Evolutionary conservation across 169 alveolate genomes (phyloP).

Genomic region (Eimeria acervulina): DNA sequence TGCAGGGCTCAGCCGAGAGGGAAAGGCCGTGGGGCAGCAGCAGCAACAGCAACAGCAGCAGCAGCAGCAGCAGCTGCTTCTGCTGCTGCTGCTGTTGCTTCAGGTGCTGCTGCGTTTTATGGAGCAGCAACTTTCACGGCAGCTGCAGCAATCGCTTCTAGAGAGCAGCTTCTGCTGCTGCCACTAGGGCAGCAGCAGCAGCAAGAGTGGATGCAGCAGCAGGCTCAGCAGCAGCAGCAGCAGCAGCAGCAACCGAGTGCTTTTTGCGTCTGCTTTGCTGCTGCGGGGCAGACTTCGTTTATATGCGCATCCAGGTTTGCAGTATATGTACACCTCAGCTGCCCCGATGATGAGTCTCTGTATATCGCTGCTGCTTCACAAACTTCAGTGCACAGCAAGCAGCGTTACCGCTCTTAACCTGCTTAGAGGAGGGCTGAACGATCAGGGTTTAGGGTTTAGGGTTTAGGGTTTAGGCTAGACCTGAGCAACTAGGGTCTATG

Average conservation of each 20-base stretch:
- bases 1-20: too few species aligned
- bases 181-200: too few species aligned
- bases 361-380: background rate
- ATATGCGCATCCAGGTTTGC: background rate
- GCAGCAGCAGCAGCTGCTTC: background rate
- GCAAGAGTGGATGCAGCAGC: too few species aligned
- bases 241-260: too few species aligned
- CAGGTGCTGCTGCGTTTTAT: background rate
- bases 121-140: background rate
- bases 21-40: background rate
- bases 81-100: background rate
- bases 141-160: constrained; percentile 7
- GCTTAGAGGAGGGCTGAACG: background rate
- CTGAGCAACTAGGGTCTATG: too few species aligned
- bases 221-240: too few species aligned
- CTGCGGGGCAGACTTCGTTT: background rate
- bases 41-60: constrained; percentile 6
- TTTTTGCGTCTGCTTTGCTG: too few species aligned
- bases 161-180: too few species aligned
- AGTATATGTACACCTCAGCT: background rate
- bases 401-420: too few species aligned
- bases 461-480: constrained; percentile 31
- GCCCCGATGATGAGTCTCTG: background rate
- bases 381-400: too few species aligned
- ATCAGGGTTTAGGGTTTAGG: constrained; percentile 2